Base-by-base conservation (phyloP, 805 yeast genomes). In the Maudiozyma serrabonitensis region DNA sequence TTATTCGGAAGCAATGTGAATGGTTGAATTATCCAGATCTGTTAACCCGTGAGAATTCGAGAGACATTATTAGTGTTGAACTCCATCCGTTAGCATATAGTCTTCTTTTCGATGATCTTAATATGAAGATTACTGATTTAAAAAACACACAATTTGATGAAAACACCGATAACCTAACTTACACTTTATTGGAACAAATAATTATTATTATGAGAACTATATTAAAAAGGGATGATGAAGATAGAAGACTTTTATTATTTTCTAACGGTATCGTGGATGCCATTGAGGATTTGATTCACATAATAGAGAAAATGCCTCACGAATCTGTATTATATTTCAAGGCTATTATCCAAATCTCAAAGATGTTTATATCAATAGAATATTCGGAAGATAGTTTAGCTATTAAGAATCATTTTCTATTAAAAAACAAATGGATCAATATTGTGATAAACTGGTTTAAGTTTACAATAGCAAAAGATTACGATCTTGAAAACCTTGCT, bases 51-150 rank as follows among this genome's bases (percentile, higher is more conserved):
- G 91, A 86, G 38, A 78, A 80, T 40, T 76, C 85, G 3, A 78
- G 81, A 51, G 93, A 85, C 52, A 79, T 85, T 1, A 62, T 87
- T 41, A 78, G 83, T 6, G 67, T 74, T 40, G 88, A 82, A 50
- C 66, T 81, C 41, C 81, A 83, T 65, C 78, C 87, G 15, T 68
- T 70, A 23, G 72, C 78, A 18, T 74, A 75, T 60, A 71, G 71
- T 47, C 55, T 71, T 52, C 67, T 81, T 19, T 69, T 80, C 41
- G 61, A 64, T 6, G 72, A 74, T 46, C 58, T 82, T 41, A 68
- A 62, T 45, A 59, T 56, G 3, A 59, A 68, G 13, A 68, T 75
- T 3, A 61, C 58, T 4, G 56, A 56, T 13, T 64, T 70, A 40
- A 46, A 46, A 19, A 46, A 45, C 0, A 50, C 60, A 13, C 51